phyloP scores from a whole-genome alignment of 1,284 basidiomycete genomes.

The Veloboletus limbatus region DNA sequence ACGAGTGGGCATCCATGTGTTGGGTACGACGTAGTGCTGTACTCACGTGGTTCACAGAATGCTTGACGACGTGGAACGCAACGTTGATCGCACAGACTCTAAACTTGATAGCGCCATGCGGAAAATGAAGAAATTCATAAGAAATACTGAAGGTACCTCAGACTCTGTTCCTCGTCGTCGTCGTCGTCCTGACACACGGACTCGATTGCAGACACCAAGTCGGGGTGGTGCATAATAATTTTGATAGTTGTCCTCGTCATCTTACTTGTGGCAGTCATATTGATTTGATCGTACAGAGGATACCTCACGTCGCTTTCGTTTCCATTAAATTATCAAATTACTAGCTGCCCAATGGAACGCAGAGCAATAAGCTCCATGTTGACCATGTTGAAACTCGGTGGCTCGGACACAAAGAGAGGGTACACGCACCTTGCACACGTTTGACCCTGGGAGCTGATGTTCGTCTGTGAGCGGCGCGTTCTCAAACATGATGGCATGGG shows the following conservation, averaged over 20 bases:
- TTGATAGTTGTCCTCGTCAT: slow-evolving; percentile 49
- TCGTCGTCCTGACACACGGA: background rate
- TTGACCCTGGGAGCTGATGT: background rate
- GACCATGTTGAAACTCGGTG: background rate
- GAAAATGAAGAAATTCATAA: slow-evolving; percentile 76
- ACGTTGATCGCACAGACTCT: slow-evolving; percentile 72
- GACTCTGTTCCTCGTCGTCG: background rate
- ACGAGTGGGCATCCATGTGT: slow-evolving; percentile 58
- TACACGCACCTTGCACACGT: background rate
- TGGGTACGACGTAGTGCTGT: too few species aligned
- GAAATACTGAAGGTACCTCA: slow-evolving; percentile 73
- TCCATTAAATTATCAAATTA: slow-evolving; percentile 22
- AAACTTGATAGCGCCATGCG: slow-evolving; percentile 70
- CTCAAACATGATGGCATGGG: slow-evolving; percentile 1
- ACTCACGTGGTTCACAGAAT: slow-evolving; percentile 51
- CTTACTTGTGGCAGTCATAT: slow-evolving; percentile 49
- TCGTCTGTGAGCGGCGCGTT: background rate
- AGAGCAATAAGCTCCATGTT: background rate
- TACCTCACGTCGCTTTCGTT: slow-evolving; percentile 9
- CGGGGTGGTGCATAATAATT: slow-evolving; percentile 65
- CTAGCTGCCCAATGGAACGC: background rate
- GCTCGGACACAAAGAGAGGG: background rate
- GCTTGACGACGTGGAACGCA: slow-evolving; percentile 75
- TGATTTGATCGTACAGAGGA: slow-evolving; percentile 37
- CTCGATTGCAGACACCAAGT: slow-evolving; percentile 56